Base-by-base conservation (phyloP, 148 eudicot species). In the Oxyria digyna region DNA sequence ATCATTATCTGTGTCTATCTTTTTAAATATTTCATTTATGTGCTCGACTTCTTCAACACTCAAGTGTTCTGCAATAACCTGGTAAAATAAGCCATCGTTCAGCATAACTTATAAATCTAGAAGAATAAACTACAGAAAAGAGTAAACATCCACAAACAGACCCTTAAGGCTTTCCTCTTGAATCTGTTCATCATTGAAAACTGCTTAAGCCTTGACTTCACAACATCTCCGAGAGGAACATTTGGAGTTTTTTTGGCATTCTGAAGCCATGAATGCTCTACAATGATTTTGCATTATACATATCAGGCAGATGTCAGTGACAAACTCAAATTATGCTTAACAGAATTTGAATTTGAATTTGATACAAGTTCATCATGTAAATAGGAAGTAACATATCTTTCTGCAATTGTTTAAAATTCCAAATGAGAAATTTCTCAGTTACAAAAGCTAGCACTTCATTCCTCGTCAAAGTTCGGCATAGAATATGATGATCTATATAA, bases 191-290 rank as follows among this genome's bases (percentile, higher is more conserved):
- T 91, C 86, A 91, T 73, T 42, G 95, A 87, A 80, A 91, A 88
- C 75, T 91, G 97, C 81, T 91, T 88, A 26, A 91, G 87, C 75
- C 97, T 86, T 67, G 97, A 85, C 76, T 81, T 88, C 33, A 91
- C 95, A 55, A 85, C 85, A 79, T 88, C 95, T 50, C 97, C 97
- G 72, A 91, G 91, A 32, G 91, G 89, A 73, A 91, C 85, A 84
- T 91, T 91, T 69, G 97, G 81, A 78, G 97, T 95, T 78, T 91
- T 91, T 76, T 86, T 91, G 27, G 97, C 97, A 83, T 91, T 88
- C 78, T 83, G 95, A 57, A 91, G 74, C 97, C 97, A 91, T 62
- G 95, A 62, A 76, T 91, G 91, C 75, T 86, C 97, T 91, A 76
- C 24, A 69, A 70, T 21, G 20, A 57, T 57, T 54, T 38, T 20